Evolutionary conservation across 768 basidiomycete genomes (phyloP), one percentile per base, ranked within the genome.

Genomic region (Mrakia frigida): DNA sequence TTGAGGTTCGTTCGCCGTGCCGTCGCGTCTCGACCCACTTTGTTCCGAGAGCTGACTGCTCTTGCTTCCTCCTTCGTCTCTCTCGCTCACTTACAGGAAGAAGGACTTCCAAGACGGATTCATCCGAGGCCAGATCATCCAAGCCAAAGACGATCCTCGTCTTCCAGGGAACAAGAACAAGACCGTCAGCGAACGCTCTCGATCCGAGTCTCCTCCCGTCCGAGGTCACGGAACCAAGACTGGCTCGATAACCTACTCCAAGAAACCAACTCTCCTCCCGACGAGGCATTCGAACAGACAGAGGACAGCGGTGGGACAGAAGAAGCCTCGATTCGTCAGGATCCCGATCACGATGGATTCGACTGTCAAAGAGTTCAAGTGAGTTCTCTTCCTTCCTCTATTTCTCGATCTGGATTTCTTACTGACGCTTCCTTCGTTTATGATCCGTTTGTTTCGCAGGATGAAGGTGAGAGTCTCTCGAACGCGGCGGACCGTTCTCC

Each of bases 351-450:
- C 35, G 25, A 18, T 21, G 65, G 43, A 0, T 18, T 21, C 65
- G 21, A 68, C 65, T 18, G 37, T 68, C 35, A 68, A 68, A 16
- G 65, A 68, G 21, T 41, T 68, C 65, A 68, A 68, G 65, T 68
- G 35, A 68, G 65, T 68, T 6, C 25, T n/a, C 25, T 63, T n/a
- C 33, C 1, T 63, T 28, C n/a, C 9, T 18, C 13, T 25, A 61
- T 7, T 31, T 5, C 18, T 13, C 10, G 60, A 61, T 23, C 28
- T 13, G 16, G 6, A 28, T 28, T 31, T 7, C 10, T 14, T 25
- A 14, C n/a, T 16, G 18, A 14, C n/a, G 18, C 60, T 31, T 37
- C 16, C 37, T 35, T 35, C 63, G 63, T 50, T 2, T 21, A n/a
- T n/a, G n/a, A n/a, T n/a, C n/a, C n/a, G n/a, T n/a, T n/a, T n/a